phyloP scores from a whole-genome alignment of 768 basidiomycete genomes.

The Serendipita indica region DNA sequence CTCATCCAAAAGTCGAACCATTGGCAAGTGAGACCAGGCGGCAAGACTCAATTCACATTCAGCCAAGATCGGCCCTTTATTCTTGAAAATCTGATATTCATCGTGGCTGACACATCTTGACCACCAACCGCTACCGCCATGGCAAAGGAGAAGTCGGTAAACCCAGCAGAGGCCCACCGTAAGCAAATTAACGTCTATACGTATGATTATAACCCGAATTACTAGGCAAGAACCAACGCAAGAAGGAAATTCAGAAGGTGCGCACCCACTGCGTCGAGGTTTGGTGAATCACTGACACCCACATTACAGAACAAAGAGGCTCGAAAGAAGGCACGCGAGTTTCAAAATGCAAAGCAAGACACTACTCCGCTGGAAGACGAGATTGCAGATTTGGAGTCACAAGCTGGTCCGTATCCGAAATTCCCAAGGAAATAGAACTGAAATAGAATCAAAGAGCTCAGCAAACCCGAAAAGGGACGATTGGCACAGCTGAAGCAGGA shows the following conservation, averaged over 20 bases:
- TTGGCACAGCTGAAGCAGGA: conserved; percentile 62
- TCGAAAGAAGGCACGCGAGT: conserved; percentile 66
- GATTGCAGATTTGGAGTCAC: background rate
- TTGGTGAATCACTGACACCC: background rate
- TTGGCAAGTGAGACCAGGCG: no score
- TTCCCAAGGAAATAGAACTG: conserved; percentile 7
- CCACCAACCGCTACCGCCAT: conserved; percentile 25
- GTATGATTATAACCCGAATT: conserved; percentile 5
- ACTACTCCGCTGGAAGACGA: conserved; percentile 27
- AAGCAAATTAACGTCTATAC: conserved; percentile 22
- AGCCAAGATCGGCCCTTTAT: no score
- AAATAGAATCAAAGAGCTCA: conserved; percentile 26
- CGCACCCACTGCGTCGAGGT: conserved; percentile 25
- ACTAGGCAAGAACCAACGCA: conserved; percentile 77
- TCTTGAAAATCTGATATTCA: no score
- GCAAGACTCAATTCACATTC: no score
- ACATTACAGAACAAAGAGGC: conserved; percentile 76
- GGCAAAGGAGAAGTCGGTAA: conserved; percentile 74
- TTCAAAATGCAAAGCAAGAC: conserved; percentile 89
- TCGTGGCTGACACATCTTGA: no score
- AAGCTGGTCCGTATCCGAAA: conserved; percentile 6
- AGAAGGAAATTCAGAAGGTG: conserved; percentile 94
- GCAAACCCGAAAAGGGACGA: conserved; percentile 44
- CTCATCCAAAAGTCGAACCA: no score
- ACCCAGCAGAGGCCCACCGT: conserved; percentile 93